These are phyloP conservation scores for Plasmopara muralis DNA, from an alignment of 352 stramenopile genomes.

Conservation along the genomic window DNA sequence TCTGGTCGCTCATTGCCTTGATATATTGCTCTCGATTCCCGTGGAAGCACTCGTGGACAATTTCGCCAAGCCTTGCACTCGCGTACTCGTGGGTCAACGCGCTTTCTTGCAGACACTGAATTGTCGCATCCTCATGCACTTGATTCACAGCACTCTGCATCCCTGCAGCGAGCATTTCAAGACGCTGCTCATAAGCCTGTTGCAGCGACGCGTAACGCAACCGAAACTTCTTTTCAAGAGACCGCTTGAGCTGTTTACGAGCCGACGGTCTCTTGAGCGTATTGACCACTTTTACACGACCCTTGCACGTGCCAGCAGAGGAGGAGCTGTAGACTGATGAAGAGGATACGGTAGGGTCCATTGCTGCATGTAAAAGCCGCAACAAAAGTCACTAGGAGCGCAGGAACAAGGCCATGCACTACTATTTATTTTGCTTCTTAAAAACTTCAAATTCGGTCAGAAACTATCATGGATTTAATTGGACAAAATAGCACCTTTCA, in stretches of 20 bases:
- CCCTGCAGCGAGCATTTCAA: slow-evolving; percentile 47
- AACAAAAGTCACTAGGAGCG: slow-evolving; percentile 3
- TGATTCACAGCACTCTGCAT: slow-evolving; percentile 46
- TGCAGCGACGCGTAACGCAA: slow-evolving; percentile 64
- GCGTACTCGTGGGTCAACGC: slow-evolving; percentile 61
- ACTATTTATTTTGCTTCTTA: background rate
- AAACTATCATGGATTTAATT: too few species aligned
- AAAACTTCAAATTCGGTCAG: too few species aligned
- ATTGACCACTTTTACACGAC: slow-evolving; percentile 13
- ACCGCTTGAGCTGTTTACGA: slow-evolving; percentile 41
- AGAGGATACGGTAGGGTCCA: slow-evolving; percentile 2
- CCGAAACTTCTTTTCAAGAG: slow-evolving; percentile 63
- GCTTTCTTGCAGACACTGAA: slow-evolving; percentile 62
- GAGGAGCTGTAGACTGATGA: slow-evolving; percentile 9
- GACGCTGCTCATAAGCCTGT: slow-evolving; percentile 59
- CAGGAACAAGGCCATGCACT: slow-evolving; percentile 15
- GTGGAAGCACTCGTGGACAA: slow-evolving; percentile 62
- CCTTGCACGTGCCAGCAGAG: slow-evolving; percentile 11
- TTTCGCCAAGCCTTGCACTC: slow-evolving; percentile 44
- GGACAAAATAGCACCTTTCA: too few species aligned
- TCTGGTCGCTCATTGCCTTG: slow-evolving; percentile 57
- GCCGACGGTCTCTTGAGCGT: slow-evolving; percentile 7
- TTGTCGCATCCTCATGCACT: slow-evolving; percentile 49
- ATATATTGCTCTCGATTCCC: slow-evolving; percentile 70
- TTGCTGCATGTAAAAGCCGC: background rate